A percentile compares a stretch with the other conserved stretches of the same genome.
Conservation (phyloP, 164 flowering plant species). For the Pachysandra terminalis region DNA sequence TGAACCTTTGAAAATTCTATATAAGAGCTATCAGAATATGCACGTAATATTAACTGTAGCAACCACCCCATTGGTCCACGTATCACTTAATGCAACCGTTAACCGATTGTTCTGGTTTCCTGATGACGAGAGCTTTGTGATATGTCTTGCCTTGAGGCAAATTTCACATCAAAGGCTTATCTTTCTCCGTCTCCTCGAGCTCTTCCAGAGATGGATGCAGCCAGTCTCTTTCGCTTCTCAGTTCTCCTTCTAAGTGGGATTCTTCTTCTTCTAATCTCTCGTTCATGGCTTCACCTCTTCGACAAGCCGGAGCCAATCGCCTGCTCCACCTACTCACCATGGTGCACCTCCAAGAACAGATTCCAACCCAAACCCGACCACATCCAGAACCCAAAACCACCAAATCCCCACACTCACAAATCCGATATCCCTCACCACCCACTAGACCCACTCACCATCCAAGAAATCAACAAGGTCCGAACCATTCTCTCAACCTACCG, state of each 20-base stretch:
- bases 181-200: no score
- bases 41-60: no score
- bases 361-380: slow-evolving; percentile 22
- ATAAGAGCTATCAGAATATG: no score
- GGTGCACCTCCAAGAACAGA: slow-evolving; percentile 56
- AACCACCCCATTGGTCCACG: no score
- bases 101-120: no score
- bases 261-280: slow-evolving; percentile 32
- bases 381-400: slow-evolving; percentile 9
- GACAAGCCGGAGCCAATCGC: slow-evolving; percentile 23
- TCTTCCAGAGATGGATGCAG: slow-evolving; percentile 32
- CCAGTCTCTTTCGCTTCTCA: slow-evolving; percentile 25
- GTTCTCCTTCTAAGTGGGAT: slow-evolving; percentile 22
- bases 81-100: no score
- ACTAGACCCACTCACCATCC: slow-evolving; percentile 84
- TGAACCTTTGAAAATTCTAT: no score
- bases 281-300: slow-evolving; percentile 21
- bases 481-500: slow-evolving; percentile 44
- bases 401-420: slow-evolving; percentile 32
- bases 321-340: slow-evolving; percentile 40
- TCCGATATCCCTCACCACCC: slow-evolving; percentile 76
- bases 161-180: no score
- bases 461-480: slow-evolving; percentile 55
- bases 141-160: no score
- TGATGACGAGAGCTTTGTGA: no score